Percentiles rank a stretch among this genome's conserved stretches.
phyloP scores from a whole-genome alignment of 2,329 filamentous ascomycete species.

The Sporothrix schenckii region DNA sequence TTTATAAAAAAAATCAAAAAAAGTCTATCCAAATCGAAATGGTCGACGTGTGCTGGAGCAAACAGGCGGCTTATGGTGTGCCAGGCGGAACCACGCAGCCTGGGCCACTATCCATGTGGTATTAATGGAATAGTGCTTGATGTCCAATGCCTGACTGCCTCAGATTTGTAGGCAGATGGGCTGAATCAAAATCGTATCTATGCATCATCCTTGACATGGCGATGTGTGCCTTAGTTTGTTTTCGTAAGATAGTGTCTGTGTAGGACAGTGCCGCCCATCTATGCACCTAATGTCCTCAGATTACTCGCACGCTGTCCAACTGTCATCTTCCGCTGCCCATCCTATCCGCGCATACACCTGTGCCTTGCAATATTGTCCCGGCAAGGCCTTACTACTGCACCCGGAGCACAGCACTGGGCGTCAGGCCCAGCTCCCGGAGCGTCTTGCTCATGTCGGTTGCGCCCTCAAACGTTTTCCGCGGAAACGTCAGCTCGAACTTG shows the following conservation, averaged over 20 bases:
- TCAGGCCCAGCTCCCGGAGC: slow-evolving; percentile 85
- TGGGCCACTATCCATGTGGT: not conserved
- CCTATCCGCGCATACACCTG: not conserved
- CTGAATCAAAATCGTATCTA: not conserved
- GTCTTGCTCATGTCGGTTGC: slow-evolving; percentile 81
- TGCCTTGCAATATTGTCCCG: not conserved
- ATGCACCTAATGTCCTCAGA: not conserved
- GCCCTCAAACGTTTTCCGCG: slow-evolving; percentile 75
- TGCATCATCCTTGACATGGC: not conserved
- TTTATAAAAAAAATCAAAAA: slow-evolving; percentile 32
- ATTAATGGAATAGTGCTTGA: not conserved
- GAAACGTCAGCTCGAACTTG: slow-evolving; percentile 85
- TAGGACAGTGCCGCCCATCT: not conserved
- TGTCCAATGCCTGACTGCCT: not conserved
- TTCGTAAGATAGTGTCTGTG: not conserved
- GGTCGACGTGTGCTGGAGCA: slow-evolving; percentile 7
- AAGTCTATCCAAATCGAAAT: slow-evolving; percentile 8
- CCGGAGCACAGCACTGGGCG: slow-evolving; percentile 81
- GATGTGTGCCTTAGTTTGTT: not conserved
- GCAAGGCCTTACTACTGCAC: slow-evolving; percentile 29
- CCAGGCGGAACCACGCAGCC: not conserved
- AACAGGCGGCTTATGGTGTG: not conserved
- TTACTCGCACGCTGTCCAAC: not conserved
- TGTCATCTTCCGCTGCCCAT: not conserved
- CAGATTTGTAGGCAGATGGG: not conserved